Conservation (phyloP, 805 yeast genomes). For the Pichia phayaonensis region DNA sequence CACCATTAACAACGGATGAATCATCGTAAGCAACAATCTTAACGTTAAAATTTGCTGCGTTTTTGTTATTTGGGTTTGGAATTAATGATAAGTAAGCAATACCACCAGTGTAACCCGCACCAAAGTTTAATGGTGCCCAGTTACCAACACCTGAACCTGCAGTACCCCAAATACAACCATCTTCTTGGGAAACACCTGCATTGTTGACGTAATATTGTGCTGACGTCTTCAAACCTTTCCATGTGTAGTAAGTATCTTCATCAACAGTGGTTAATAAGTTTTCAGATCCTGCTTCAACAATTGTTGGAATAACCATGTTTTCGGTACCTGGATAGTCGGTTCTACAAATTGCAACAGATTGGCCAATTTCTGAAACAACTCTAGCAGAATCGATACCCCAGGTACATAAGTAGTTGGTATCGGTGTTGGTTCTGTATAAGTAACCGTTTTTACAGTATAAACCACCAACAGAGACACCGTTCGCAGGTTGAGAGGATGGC, state of each 20-base stretch:
- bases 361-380: slow-evolving; percentile 54
- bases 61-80: slow-evolving; percentile 86
- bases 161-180: slow-evolving; percentile 94
- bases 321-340: slow-evolving; percentile 99
- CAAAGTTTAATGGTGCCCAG: slow-evolving; percentile 96
- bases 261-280: slow-evolving; percentile 74
- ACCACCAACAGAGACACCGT: slow-evolving; percentile 94
- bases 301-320: slow-evolving; percentile 94
- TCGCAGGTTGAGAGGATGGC: slow-evolving; percentile 82
- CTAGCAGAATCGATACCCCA: slow-evolving; percentile 73
- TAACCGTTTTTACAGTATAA: slow-evolving; percentile 76
- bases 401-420: slow-evolving; percentile 66
- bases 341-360: slow-evolving; percentile 86
- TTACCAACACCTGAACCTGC: slow-evolving; percentile 78
- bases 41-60: slow-evolving; percentile 50
- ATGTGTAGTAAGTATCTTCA: slow-evolving; percentile 65
- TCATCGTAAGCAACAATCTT: slow-evolving; percentile 34
- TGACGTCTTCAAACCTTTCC: slow-evolving; percentile 79
- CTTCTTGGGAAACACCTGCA: slow-evolving; percentile 84
- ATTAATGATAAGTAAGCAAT: slow-evolving; percentile 79
- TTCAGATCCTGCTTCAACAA: slow-evolving; percentile 58
- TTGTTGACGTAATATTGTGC: slow-evolving; percentile 96
- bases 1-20: slow-evolving; percentile 31
- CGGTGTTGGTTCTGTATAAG: slow-evolving; percentile 72
- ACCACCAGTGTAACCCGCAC: slow-evolving; percentile 77